phyloP scores from a whole-genome alignment of 352 stramenopile genomes.

The Nothophytophthora sp. region DNA sequence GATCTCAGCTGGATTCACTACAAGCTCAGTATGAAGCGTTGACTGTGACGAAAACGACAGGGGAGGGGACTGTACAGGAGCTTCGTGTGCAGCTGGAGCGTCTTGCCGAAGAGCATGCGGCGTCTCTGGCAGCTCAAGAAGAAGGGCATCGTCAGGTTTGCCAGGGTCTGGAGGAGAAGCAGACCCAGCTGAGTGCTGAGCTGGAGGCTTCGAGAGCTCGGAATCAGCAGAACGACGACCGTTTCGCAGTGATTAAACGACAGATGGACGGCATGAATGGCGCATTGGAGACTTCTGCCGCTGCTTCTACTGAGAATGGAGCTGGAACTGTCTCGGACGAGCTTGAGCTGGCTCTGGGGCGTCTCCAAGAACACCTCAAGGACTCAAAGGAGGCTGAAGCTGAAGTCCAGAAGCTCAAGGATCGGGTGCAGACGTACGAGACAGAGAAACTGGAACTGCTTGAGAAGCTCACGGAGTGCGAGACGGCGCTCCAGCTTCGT shows the following conservation, averaged over 20 bases:
- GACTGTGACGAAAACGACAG: constrained; percentile 3
- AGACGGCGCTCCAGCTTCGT: constrained; percentile 21
- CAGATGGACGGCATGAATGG: constrained; percentile 18
- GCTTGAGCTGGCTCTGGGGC: constrained; percentile 18
- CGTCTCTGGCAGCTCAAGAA: constrained; percentile 15
- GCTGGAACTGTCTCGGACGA: background rate
- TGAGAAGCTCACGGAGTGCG: constrained; percentile 29
- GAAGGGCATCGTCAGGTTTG: constrained; percentile 9
- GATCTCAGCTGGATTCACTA: constrained; percentile 21
- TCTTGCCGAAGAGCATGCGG: constrained; percentile 21
- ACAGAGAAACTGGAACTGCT: constrained; percentile 22
- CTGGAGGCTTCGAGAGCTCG: constrained; percentile 9
- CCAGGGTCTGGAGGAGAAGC: constrained; percentile 5
- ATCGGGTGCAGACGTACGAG: constrained; percentile 24
- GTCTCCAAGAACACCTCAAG: constrained; percentile 20
- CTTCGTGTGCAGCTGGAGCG: constrained; percentile 22
- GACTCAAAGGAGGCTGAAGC: constrained; percentile 8
- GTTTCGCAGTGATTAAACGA: constrained; percentile 15
- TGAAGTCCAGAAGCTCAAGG: constrained; percentile 13
- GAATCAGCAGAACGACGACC: constrained; percentile 11
- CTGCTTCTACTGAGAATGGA: background rate
- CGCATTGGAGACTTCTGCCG: constrained; percentile 7
- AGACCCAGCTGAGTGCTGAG: constrained; percentile 3
- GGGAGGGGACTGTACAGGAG: constrained; percentile 18
- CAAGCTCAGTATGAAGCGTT: constrained; percentile 12